A percentile compares a stretch with the other conserved stretches of the same genome.
Conservation (phyloP, 257 asterid species). For the Plantago elongata region DNA sequence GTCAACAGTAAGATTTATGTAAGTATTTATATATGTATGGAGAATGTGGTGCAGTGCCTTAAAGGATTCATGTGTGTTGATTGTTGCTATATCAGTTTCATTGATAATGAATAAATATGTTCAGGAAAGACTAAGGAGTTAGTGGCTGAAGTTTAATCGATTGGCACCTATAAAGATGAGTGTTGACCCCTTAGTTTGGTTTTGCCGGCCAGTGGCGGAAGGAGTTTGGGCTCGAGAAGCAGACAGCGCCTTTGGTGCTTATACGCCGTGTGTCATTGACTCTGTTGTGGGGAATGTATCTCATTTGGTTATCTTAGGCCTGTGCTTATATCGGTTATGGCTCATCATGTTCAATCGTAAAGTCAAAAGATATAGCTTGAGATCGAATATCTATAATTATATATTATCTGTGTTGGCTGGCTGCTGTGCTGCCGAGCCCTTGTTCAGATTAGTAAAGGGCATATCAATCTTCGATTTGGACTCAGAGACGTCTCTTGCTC, state of each 20-base stretch:
- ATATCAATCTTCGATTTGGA: slow-evolving; percentile 57
- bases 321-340: slow-evolving; percentile 63
- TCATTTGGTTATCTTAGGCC: slow-evolving; percentile 46
- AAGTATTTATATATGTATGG: no score
- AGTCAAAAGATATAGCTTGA: slow-evolving; percentile 45
- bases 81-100: no score
- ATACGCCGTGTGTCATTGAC: slow-evolving; percentile 69
- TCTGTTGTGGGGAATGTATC: slow-evolving; percentile 57
- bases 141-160: slow-evolving; percentile 6
- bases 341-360: slow-evolving; percentile 38
- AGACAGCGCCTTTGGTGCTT: slow-evolving; percentile 63
- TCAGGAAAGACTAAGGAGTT: slow-evolving; percentile 14
- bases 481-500: slow-evolving; percentile 52
- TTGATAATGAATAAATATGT: neutral
- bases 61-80: no score
- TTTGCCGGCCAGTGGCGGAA: slow-evolving; percentile 65
- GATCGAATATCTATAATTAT: slow-evolving; percentile 55
- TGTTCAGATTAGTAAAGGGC: slow-evolving; percentile 59
- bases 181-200: slow-evolving; percentile 55
- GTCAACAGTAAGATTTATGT: no score
- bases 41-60: no score
- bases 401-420: slow-evolving; percentile 45
- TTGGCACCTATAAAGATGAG: slow-evolving; percentile 40
- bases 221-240: slow-evolving; percentile 63
- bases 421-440: slow-evolving; percentile 63